Evolutionary conservation across 495 filamentous ascomycete species (phyloP), one percentile per base, ranked within the genome.

Genomic region (Aspergillus affinis): DNA sequence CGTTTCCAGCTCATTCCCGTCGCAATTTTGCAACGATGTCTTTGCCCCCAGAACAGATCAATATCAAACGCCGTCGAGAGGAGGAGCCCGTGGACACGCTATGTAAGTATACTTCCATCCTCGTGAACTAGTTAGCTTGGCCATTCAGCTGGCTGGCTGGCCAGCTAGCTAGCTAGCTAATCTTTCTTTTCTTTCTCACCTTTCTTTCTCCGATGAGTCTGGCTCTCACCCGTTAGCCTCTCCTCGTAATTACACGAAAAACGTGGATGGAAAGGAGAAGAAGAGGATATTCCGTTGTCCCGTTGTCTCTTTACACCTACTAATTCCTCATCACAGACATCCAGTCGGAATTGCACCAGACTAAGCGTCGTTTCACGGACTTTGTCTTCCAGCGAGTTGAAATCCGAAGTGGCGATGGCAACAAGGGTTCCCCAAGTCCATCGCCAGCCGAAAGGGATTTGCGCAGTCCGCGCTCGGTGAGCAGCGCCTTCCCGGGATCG

Each of bases 1-100:
- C 41, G 36, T 8, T 54, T 3, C 41, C n/a, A 26, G 7, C 6
- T 20, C 47, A 49, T 26, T 9, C 21, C 8, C 47, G 8, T 9
- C 12, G 18, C 44, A 23, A 15, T 48, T 20, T 4, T 19, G 27
- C 36, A 49, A 63, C 13, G 19, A 75, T 83, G 81, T 50, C 75
- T 20, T 65, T 80, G 44, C 81, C 80, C 36, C 82, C 81, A 30
- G 82, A 84, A 59, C 79, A 80, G 20, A 81, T 84, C 48, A 79
- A 76, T 9, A 80, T 84, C 66, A 84, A 84, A 66, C 75, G 82
- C 19, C 79, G 79, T n/a, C 78, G 79, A 20, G 80, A 81, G 48
- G 82, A 84, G 60, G 82, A 84, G 21, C 81, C 82, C 6, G 76
- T 83, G 13, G 81, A 84, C 48, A 77, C 78, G 30, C 69, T 84